phyloP scores from a whole-genome alignment of 805 yeast species.

The Pichia eremophila region DNA sequence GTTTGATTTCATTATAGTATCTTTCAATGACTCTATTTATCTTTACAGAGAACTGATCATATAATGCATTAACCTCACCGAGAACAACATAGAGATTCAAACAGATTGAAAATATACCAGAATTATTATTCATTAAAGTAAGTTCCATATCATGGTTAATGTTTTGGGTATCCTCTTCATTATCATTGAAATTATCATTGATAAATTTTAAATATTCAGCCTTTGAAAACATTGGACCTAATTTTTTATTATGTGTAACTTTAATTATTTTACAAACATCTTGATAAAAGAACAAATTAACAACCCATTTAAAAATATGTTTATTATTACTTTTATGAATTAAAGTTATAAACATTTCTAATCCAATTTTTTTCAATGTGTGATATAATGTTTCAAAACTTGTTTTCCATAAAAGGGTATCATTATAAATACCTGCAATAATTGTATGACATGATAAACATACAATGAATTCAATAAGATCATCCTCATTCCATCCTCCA shows the following conservation, averaged over 20 bases:
- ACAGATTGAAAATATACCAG: slow-evolving; percentile 12
- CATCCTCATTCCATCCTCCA: slow-evolving; percentile 1
- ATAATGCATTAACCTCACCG: slow-evolving; percentile 12
- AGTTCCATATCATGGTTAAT: too few species aligned
- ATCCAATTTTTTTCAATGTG: slow-evolving; percentile 10
- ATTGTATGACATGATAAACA: slow-evolving; percentile 13
- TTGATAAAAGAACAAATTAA: slow-evolving; percentile 18
- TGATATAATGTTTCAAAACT: slow-evolving; percentile 13
- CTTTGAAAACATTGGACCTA: slow-evolving; percentile 18
- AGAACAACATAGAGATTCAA: slow-evolving; percentile 13
- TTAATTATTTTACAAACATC: slow-evolving; percentile 16
- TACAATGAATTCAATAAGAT: slow-evolving; percentile 11
- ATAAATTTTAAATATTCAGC: slow-evolving; percentile 12
- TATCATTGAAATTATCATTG: neutral
- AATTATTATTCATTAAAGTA: too few species aligned
- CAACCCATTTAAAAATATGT: slow-evolving; percentile 10
- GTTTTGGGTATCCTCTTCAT: neutral
- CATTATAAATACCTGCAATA: slow-evolving; percentile 14
- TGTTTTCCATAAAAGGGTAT: slow-evolving; percentile 13
- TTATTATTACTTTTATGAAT: slow-evolving; percentile 7
- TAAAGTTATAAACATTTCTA: slow-evolving; percentile 6
- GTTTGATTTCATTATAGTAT: slow-evolving; percentile 1
- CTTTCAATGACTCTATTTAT: slow-evolving; percentile 5
- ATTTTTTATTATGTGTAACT: slow-evolving; percentile 12
- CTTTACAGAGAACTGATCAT: slow-evolving; percentile 7